phyloP scores from a whole-genome alignment of 1,284 basidiomycete genomes.

The Rhizopogon parksii region DNA sequence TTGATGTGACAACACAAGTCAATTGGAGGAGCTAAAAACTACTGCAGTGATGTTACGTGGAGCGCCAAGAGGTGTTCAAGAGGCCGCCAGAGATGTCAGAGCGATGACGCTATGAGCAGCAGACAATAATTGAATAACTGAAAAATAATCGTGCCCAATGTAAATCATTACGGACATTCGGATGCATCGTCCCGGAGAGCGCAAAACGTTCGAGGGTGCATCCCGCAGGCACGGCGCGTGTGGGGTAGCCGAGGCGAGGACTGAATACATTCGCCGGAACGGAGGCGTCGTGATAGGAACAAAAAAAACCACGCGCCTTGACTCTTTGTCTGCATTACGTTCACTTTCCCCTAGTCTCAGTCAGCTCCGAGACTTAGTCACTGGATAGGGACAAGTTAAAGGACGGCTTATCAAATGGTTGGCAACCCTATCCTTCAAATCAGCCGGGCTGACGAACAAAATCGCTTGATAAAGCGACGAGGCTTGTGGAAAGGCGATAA shows the following conservation, averaged over 20 bases:
- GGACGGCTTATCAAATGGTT: not conserved
- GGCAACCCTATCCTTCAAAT: not conserved
- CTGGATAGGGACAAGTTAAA: not conserved
- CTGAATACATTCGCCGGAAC: not conserved
- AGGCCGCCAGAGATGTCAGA: not conserved
- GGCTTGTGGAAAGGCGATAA: not conserved
- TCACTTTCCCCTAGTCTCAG: not conserved
- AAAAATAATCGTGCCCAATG: not conserved
- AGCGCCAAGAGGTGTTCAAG: not conserved
- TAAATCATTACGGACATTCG: not conserved
- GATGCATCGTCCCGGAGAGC: not conserved
- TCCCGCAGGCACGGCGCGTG: not conserved
- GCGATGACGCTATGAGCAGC: not conserved
- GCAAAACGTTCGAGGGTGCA: not conserved
- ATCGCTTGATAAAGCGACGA: not conserved
- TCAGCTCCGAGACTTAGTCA: not conserved
- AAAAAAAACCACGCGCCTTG: not conserved
- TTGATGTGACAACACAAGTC: not conserved
- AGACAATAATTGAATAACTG: not conserved
- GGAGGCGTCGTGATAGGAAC: slow-evolving; percentile 1
- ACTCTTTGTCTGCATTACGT: slow-evolving; percentile 1
- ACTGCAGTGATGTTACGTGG: slow-evolving; percentile 1
- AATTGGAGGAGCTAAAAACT: not conserved
- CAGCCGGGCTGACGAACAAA: not conserved
- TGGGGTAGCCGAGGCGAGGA: not conserved